These are phyloP conservation scores for Cochlearia excelsa DNA, from an alignment of 345 rosid genomes.

Conservation along the genomic window DNA sequence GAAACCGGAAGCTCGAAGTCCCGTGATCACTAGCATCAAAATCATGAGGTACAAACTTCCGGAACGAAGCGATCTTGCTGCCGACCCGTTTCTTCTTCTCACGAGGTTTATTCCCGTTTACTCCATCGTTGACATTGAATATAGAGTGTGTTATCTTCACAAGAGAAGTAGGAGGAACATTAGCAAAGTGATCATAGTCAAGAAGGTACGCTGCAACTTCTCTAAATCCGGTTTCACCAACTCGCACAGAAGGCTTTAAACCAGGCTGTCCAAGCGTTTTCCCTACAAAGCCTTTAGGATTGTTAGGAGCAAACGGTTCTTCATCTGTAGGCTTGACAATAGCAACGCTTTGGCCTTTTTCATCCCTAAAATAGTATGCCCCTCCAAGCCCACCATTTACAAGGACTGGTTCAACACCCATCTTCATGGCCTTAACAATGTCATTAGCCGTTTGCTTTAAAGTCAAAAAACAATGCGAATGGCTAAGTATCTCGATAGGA, in stretches of 20 bases:
- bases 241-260: conserved; percentile 63
- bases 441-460: conserved; percentile 41
- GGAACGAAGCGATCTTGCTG: conserved; percentile 77
- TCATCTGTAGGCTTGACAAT: conserved; percentile 76
- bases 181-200: conserved; percentile 60
- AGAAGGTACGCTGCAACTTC: conserved; percentile 76
- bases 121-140: conserved; percentile 62
- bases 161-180: conserved; percentile 67
- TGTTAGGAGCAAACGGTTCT: conserved; percentile 84
- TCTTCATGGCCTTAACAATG: conserved; percentile 48
- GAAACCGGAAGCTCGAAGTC: conserved; percentile 62
- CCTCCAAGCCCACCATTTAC: conserved; percentile 60
- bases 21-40: conserved; percentile 77
- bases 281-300: conserved; percentile 77
- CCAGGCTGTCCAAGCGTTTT: conserved; percentile 75
- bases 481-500: too few relatives aligned
- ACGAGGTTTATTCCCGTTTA: conserved; percentile 45
- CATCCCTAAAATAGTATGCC: conserved; percentile 58
- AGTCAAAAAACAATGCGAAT: conserved; percentile 35
- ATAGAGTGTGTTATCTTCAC: conserved; percentile 61
- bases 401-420: conserved; percentile 50
- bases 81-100: conserved; percentile 43
- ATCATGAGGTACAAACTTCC: conserved; percentile 68
- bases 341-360: conserved; percentile 55
- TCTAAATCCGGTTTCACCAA: conserved; percentile 72